Base-by-base conservation (phyloP, 2,329 filamentous ascomycete genomes). In the Geosmithia putterillii region DNA sequence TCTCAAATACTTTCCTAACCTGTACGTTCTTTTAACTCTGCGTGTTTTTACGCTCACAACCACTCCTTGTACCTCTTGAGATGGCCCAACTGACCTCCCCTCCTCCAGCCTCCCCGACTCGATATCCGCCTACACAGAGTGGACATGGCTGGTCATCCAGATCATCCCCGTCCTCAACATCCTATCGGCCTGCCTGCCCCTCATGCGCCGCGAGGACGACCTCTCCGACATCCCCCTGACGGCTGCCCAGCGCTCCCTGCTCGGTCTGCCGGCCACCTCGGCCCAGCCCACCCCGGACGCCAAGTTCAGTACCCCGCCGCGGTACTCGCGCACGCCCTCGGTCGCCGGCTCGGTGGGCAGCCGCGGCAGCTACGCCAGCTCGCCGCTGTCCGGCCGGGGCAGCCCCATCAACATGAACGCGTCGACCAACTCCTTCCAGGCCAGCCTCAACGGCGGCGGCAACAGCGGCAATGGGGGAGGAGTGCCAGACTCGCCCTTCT, bases 161-260 rank as follows among this genome's bases (percentile, higher is more conserved):
- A 45, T 74, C 9, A 51, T 84, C 2, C 79, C 82, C 3, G 51
- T 83, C 41, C 61, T 82, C 54, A 94, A 94, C 62, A 83, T 94
- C 43, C 57, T 67, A 48, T 54, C 81, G 44, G 84, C 87, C 34
- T 66, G 86, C 45, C 67, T 79, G 39, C 92, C 90, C 2, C 73
- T 95, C 12, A 63, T 87, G 54, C 76, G 81, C 49, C 71, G 74
- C 38, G 72, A 71, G 51, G 92, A 96, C 60, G 75, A 88, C 48
- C 74, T 95, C 49, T 70, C 80, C 60, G 92, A 98, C 60, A 94
- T 98, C 42, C 80, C 90, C 47, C 74, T 98, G 51, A 95, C 90
- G 10, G 48, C 57, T 23, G 56, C 59, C 38, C 92, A 96, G 67
- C 83, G 90, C 47, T 74, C 81, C 49, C 74, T 95, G 14, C 77